Evolutionary conservation across 192 early-diverging fungal genomes (phyloP).

Genomic region (Podila epicladia): DNA sequence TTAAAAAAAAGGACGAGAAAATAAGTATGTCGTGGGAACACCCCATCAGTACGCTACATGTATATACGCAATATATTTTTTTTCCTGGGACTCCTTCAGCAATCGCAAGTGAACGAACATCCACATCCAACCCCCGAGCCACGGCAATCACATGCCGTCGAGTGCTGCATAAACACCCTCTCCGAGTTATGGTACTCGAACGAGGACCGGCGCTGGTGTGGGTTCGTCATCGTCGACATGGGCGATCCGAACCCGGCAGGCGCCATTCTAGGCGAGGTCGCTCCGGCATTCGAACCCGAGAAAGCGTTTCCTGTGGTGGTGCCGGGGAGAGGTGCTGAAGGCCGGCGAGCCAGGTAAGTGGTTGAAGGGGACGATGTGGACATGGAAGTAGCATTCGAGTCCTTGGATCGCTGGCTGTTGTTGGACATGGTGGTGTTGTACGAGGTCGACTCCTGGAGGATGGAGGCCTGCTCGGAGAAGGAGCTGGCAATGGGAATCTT

Average conservation of each 20-base stretch:
- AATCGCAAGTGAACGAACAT: conserved; percentile 33
- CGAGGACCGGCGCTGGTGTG: conserved; percentile 33
- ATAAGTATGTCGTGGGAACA: not conserved
- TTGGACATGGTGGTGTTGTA: not conserved
- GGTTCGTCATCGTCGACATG: not conserved
- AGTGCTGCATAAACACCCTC: conserved; percentile 43
- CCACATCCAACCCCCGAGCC: conserved; percentile 47
- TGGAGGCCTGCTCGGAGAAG: conserved; percentile 11
- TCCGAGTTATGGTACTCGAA: conserved; percentile 43
- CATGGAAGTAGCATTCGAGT: conserved; percentile 5
- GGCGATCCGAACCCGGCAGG: conserved; percentile 26
- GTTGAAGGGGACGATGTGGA: conserved; percentile 14
- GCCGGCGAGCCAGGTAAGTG: conserved; percentile 13
- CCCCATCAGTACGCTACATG: not conserved
- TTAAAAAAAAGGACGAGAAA: not conserved
- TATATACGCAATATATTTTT: not conserved
- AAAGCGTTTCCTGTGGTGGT: no score
- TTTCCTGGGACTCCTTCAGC: conserved; percentile 9
- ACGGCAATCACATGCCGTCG: conserved; percentile 40
- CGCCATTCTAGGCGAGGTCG: conserved; percentile 21
- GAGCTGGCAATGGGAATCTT: conserved; percentile 5
- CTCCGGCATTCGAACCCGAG: not conserved
- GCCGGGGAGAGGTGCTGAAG: not conserved
- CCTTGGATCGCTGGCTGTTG: not conserved
- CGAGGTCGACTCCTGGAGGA: conserved; percentile 6